Evolutionary conservation across 169 alveolate species (phyloP).

Genomic region (Plasmodium fragile): DNA sequence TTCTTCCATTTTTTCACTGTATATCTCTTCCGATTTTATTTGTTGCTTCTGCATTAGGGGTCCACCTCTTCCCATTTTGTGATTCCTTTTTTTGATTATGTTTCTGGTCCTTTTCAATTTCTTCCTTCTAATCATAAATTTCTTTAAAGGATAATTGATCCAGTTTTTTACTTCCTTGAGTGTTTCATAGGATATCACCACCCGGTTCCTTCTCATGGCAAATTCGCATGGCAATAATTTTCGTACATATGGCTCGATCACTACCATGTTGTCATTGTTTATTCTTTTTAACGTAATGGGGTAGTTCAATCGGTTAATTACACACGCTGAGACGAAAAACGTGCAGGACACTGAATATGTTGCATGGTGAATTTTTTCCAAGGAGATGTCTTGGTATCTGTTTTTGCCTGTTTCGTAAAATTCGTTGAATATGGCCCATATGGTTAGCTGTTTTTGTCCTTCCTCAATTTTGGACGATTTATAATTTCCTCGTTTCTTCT

Average conservation of each 20-base stretch:
- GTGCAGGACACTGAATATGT: conserved; percentile 65
- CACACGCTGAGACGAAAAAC: conserved; percentile 68
- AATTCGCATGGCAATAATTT: conserved; percentile 69
- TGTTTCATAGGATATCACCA: conserved; percentile 59
- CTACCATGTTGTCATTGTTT: conserved; percentile 40
- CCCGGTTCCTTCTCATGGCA: conserved; percentile 24
- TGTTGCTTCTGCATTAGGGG: not conserved
- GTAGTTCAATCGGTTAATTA: conserved; percentile 51
- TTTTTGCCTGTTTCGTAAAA: conserved; percentile 69
- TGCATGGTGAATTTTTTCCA: conserved; percentile 67
- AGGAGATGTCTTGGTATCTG: conserved; percentile 69
- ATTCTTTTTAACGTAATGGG: conserved; percentile 66
- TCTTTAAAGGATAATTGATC: conserved; percentile 56
- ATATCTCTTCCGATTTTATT: not conserved
- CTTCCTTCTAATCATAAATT: conserved; percentile 37
- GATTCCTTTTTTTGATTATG: not conserved
- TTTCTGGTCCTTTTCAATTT: conserved; percentile 33
- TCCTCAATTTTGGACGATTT: conserved; percentile 54
- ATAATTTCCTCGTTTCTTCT: conserved; percentile 13
- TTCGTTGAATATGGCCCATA: conserved; percentile 73
- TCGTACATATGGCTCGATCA: conserved; percentile 59
- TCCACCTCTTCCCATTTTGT: not conserved
- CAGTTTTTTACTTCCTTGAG: conserved; percentile 58
- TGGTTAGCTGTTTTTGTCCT: conserved; percentile 50
- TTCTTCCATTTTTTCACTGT: not conserved